Conservation (phyloP, 768 basidiomycete genomes). For the Lactifluus pinguis region DNA sequence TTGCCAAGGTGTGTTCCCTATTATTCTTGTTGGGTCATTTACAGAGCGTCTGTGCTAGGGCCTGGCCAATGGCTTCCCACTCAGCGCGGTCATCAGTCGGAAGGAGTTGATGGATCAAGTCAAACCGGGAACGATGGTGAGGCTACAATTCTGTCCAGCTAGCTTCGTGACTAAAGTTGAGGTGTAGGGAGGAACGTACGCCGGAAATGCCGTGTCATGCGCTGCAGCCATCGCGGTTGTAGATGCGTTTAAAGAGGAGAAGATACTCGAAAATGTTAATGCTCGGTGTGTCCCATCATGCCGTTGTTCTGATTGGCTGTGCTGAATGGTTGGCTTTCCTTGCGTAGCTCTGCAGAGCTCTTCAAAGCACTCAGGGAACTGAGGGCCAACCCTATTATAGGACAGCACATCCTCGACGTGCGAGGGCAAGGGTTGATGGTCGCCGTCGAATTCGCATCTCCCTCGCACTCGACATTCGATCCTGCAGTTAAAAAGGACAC, state of each 20-base stretch:
- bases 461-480: constrained; percentile 46
- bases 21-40: background rate
- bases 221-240: constrained; percentile 82
- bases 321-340: background rate
- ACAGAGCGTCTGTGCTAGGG: constrained; percentile 37
- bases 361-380: constrained; percentile 51
- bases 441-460: constrained; percentile 67
- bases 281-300: constrained; percentile 39
- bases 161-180: background rate
- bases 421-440: constrained; percentile 89
- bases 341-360: constrained; percentile 61
- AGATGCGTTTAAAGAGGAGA: constrained; percentile 69
- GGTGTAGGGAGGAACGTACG: constrained; percentile 74
- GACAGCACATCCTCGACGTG: constrained; percentile 67
- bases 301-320: background rate
- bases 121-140: constrained; percentile 70
- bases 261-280: constrained; percentile 73
- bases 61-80: constrained; percentile 87
- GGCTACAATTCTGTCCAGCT: constrained; percentile 6
- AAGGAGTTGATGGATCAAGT: constrained; percentile 77
- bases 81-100: constrained; percentile 75
- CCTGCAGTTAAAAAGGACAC: constrained; percentile 30
- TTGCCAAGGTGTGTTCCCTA: constrained; percentile 62
- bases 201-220: constrained; percentile 87
- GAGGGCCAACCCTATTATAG: constrained; percentile 41